These are phyloP conservation scores for Cylindrotheca closterium DNA, from an alignment of 108 stramenopile species.

Conservation along the genomic window DNA sequence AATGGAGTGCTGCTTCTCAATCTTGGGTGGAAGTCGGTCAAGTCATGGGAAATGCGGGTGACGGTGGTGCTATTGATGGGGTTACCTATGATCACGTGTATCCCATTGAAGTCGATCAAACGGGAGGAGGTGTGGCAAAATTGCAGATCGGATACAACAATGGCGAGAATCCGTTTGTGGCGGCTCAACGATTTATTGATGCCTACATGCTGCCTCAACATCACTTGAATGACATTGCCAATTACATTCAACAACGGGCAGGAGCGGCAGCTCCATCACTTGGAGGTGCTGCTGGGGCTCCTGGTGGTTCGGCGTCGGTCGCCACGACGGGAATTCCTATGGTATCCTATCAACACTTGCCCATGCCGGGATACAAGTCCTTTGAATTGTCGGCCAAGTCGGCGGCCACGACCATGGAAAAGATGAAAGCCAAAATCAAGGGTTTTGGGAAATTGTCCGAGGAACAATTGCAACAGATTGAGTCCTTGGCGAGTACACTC, in stretches of 20 bases:
- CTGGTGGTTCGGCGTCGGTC: slow-evolving; percentile 26
- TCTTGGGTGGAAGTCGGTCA: slow-evolving; percentile 97
- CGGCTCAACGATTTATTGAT: slow-evolving; percentile 96
- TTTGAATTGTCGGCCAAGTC: slow-evolving; percentile 63
- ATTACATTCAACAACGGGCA: slow-evolving; percentile 84
- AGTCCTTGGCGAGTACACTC: slow-evolving; percentile 49
- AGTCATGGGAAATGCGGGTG: slow-evolving; percentile 88
- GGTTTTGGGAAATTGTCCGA: slow-evolving; percentile 61
- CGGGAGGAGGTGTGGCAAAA: slow-evolving; percentile 80
- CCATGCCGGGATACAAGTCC: slow-evolving; percentile 61
- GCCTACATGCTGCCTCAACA: slow-evolving; percentile 86
- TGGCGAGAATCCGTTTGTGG: slow-evolving; percentile 95
- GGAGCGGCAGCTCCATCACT: slow-evolving; percentile 59
- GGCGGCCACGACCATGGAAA: slow-evolving; percentile 59
- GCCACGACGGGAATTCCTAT: slow-evolving; percentile 41
- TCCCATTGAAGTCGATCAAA: slow-evolving; percentile 92
- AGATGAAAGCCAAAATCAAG: slow-evolving; percentile 67
- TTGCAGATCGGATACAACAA: slow-evolving; percentile 94
- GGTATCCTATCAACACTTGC: slow-evolving; percentile 59
- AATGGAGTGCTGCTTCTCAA: slow-evolving; percentile 77
- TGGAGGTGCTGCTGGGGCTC: slow-evolving; percentile 30
- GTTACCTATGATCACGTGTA: slow-evolving; percentile 89
- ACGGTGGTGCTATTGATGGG: slow-evolving; percentile 80
- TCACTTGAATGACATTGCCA: slow-evolving; percentile 87
- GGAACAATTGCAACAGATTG: slow-evolving; percentile 12